Conservation (phyloP, 768 basidiomycete species). For the Collybia nuda region DNA sequence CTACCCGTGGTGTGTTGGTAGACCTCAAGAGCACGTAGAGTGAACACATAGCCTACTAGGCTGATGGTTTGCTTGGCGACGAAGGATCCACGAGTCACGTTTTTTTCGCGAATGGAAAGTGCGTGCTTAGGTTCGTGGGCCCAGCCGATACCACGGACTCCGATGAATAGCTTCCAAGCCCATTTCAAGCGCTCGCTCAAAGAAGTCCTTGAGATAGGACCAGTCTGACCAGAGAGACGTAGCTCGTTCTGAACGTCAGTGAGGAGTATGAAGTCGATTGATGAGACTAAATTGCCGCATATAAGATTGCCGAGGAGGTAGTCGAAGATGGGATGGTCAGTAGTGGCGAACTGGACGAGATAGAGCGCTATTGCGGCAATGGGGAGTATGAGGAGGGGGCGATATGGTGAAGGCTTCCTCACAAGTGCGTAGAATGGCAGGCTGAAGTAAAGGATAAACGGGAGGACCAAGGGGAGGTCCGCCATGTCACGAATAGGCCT, state of each 20-base stretch:
- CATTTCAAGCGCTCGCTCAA: conserved; percentile 11
- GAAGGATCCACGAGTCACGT: too few species aligned
- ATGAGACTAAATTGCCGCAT: neutral
- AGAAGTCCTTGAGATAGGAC: conserved; percentile 7
- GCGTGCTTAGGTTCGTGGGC: conserved; percentile 6
- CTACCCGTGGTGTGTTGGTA: too few species aligned
- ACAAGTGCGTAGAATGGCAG: conserved; percentile 5
- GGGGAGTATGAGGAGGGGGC: conserved; percentile 9
- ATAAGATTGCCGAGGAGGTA: neutral
- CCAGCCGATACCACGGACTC: conserved; percentile 11
- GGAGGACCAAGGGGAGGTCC: neutral
- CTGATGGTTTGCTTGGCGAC: too few species aligned
- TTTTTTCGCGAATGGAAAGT: neutral
- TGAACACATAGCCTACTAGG: too few species aligned
- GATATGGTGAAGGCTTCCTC: conserved; percentile 7
- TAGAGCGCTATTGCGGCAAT: conserved; percentile 1
- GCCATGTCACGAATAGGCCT: too few species aligned
- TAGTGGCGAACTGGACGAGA: conserved; percentile 1
- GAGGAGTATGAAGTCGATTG: conserved; percentile 13
- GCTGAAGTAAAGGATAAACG: neutral
- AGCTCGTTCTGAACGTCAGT: conserved; percentile 12
- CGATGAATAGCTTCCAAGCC: conserved; percentile 3
- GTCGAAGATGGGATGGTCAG: neutral
- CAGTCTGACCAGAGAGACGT: conserved; percentile 4
- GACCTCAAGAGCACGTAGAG: too few species aligned